Base-by-base conservation (phyloP, 2,329 filamentous ascomycete genomes). In the Stylonectria norvegica region DNA sequence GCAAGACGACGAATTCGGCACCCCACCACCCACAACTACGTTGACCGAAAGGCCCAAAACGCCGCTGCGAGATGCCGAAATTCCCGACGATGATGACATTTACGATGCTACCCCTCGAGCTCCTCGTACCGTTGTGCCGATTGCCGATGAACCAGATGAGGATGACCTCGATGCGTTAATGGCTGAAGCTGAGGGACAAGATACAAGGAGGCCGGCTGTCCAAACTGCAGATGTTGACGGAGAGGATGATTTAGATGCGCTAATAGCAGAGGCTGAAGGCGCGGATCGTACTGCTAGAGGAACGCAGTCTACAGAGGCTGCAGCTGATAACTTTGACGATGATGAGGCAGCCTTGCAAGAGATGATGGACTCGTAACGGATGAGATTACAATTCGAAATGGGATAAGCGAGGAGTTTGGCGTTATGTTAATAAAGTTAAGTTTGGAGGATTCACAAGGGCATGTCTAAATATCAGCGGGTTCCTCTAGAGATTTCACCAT, bases 301-400 rank as follows among this genome's bases (percentile, higher is more conserved):
- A 12, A 20, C 30, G 6, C 18, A 16, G 4, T 32, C 8, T 35
- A 20, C 51, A 60, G 4, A 32, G 22, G 39, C 10, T 6, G 12
- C 20, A n/a, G 10, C 20, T 9, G 59, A 72, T 23, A 62, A 69
- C 17, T 81, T 77, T 58, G 75, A 71, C 1, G 81, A 82, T 38
- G 81, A 85, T 11, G 79, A 85, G 62, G 83, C 80, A 44, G 81
- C 76, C 1, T 82, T 89, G 79, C 78, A 75, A 25, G 79, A 79
- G 48, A 77, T 80, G 73, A 75, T 76, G 28, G 75, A 70, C 0
- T 47, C 77, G 17, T 79, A 72, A 73, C n/a, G n/a, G n/a, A n/a
- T n/a, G n/a, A n/a, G n/a, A n/a, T n/a, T n/a, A n/a, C n/a, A n/a
- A n/a, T n/a, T n/a, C n/a, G n/a, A n/a, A n/a, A n/a, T n/a, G n/a